Evolutionary conservation across 1,284 basidiomycete genomes (phyloP).

Genomic region (Ganoderma sinense): DNA sequence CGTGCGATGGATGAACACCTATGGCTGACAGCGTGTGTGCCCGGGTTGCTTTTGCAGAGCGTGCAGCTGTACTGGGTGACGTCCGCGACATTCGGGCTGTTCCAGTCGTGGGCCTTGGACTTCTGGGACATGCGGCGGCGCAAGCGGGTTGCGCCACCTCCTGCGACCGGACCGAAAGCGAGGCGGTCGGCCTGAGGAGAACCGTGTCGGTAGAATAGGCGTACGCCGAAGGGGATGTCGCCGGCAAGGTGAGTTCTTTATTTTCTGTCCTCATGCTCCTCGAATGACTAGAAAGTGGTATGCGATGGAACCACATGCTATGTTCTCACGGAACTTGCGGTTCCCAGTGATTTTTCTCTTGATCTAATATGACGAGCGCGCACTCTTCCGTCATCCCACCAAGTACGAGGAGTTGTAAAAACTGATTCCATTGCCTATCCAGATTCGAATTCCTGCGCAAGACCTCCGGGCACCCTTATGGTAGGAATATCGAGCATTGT

Average conservation of each 20-base stretch:
- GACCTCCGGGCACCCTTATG: conserved; percentile 17
- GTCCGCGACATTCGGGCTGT: conserved; percentile 80
- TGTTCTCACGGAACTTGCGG: conserved; percentile 44
- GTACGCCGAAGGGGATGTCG: background rate
- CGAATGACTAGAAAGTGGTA: conserved; percentile 78
- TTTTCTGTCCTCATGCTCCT: conserved; percentile 4
- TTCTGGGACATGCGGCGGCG: conserved; percentile 62
- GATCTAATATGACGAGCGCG: conserved; percentile 84
- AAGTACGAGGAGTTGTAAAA: too few species aligned
- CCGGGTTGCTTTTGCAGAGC: conserved; percentile 52
- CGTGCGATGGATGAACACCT: background rate
- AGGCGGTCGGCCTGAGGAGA: conserved; percentile 14
- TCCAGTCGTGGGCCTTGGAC: conserved; percentile 82
- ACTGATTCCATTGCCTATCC: conserved; percentile 15
- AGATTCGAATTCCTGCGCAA: conserved; percentile 6
- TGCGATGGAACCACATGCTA: conserved; percentile 62
- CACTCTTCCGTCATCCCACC: background rate
- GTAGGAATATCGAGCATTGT: conserved; percentile 27
- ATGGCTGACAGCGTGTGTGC: conserved; percentile 10
- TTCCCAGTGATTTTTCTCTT: conserved; percentile 70
- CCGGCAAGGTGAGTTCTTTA: conserved; percentile 4
- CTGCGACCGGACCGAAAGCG: conserved; percentile 16
- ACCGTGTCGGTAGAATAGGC: background rate
- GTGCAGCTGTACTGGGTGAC: conserved; percentile 87
- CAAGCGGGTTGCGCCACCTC: conserved; percentile 26